Evolutionary conservation across 768 basidiomycete species (phyloP), one percentile per base, ranked within the genome.

Genomic region (Holtermanniella nyarrowii): DNA sequence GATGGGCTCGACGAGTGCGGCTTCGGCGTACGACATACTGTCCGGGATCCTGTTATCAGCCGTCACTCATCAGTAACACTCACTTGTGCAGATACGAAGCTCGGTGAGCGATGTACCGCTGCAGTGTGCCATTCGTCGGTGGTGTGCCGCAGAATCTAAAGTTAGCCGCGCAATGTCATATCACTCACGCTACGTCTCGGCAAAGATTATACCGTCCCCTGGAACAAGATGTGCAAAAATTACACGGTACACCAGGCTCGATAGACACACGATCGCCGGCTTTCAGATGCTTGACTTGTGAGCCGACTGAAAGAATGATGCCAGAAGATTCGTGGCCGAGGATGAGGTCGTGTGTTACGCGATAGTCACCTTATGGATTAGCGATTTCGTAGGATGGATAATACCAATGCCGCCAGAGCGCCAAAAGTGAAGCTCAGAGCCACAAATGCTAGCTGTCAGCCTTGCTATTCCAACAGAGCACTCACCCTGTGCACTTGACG

Each of bases 261-360:
- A 63, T 58, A 3, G 61, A 60, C 13, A 63, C 61, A n/a, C 61
- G 27, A 42, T 63, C 61, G 1, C 61, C 61, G 1, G 57, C 46
- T 42, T 49, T 37, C 31, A 63, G 52, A 20, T 48, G 46, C 23
- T 43, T 58, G 26, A 63, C 61, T 18, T 60, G 46, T 2, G 44
- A 5, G 5, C 61, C 61, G 10, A 63, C 59, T 39, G 57, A 45
- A 16, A 63, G 20, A 18, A 63, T 49, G 44, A 57, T 53, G n/a
- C 61, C 61, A 11, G 51, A 39, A 2, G 61, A 63, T 41, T 63
- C 61, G 43, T 63, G 61, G 11, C 61, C 61, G 5, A 63, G 48
- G 46, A 63, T 63, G 44, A 63, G 48, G 45, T 57, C 56, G 47
- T 58, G 50, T 14, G 56, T 58, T 21, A 63, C 58, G 39, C 59